phyloP scores from a whole-genome alignment of 1,139 yeast genomes.

The Saccharomyces hybrid region DNA sequence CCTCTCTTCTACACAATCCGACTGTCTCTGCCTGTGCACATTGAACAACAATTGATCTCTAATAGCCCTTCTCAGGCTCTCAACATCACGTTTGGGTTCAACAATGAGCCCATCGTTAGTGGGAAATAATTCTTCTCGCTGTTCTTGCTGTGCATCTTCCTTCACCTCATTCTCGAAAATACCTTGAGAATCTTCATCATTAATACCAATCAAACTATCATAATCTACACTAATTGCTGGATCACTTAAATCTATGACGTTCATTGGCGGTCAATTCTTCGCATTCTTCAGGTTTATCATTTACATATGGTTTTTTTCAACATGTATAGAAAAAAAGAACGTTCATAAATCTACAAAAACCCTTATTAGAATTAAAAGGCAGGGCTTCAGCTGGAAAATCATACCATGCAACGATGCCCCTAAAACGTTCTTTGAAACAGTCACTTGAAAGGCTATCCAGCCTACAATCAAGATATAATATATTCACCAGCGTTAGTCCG shows the following conservation, averaged over 20 bases:
- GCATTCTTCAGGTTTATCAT: background rate
- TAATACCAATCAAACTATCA: background rate
- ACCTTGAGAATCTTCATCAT: background rate
- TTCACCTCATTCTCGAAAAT: background rate
- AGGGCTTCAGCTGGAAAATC: background rate
- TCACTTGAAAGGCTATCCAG: background rate
- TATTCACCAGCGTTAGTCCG: background rate
- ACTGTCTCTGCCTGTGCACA: background rate
- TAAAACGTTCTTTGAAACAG: background rate
- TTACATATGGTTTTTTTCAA: background rate
- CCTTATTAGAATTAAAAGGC: background rate
- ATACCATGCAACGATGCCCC: background rate
- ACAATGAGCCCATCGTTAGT: background rate
- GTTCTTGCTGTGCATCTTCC: background rate
- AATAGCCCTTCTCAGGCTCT: background rate
- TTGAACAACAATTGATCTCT: background rate
- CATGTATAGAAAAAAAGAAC: background rate
- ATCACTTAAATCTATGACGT: background rate
- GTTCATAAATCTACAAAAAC: background rate
- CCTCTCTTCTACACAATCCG: background rate
- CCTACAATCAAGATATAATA: slow-evolving; percentile 3
- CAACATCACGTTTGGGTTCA: background rate
- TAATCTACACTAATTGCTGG: background rate
- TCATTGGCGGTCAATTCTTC: slow-evolving; percentile 2
- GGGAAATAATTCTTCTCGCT: background rate